phyloP scores from a whole-genome alignment of 169 alveolate species.

The Plasmodium gonderi region DNA sequence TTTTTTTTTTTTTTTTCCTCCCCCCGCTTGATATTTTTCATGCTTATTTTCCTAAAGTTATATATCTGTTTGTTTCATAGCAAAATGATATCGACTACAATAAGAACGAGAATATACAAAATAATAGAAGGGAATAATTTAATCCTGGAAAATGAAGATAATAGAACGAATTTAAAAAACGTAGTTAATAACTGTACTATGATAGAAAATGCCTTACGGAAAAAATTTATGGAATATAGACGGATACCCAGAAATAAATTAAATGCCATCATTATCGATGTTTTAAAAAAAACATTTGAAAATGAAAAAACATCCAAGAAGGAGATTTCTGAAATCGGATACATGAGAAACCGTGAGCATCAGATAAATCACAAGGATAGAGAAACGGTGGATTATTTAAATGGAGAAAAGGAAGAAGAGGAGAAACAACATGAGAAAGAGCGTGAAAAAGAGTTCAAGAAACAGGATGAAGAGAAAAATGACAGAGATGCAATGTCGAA shows the following conservation, averaged over 20 bases:
- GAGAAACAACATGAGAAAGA: neutral
- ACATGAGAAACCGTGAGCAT: neutral
- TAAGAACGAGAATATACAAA: constrained; percentile 15
- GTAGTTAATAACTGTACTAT: constrained; percentile 17
- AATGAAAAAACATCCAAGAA: neutral
- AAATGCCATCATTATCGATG: constrained; percentile 14
- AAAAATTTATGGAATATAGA: constrained; percentile 11
- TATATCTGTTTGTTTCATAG: neutral
- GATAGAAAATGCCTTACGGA: constrained; percentile 14
- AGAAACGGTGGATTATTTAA: neutral
- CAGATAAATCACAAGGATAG: neutral
- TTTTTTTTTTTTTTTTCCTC: neutral
- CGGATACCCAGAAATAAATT: constrained; percentile 20
- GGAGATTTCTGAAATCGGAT: neutral
- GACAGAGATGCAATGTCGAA: neutral
- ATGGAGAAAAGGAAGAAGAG: neutral
- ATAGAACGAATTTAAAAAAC: constrained; percentile 6
- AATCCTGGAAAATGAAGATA: constrained; percentile 32
- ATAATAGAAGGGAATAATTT: constrained; percentile 37
- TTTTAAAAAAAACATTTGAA: constrained; percentile 16
- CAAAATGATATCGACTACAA: constrained; percentile 5
- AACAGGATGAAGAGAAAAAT: neutral
- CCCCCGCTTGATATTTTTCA: too few species aligned
- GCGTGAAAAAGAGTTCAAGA: neutral
- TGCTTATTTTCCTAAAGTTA: neutral